Evolutionary conservation across 2,329 filamentous ascomycete species (phyloP).

Genomic region (Lachnellula arida): DNA sequence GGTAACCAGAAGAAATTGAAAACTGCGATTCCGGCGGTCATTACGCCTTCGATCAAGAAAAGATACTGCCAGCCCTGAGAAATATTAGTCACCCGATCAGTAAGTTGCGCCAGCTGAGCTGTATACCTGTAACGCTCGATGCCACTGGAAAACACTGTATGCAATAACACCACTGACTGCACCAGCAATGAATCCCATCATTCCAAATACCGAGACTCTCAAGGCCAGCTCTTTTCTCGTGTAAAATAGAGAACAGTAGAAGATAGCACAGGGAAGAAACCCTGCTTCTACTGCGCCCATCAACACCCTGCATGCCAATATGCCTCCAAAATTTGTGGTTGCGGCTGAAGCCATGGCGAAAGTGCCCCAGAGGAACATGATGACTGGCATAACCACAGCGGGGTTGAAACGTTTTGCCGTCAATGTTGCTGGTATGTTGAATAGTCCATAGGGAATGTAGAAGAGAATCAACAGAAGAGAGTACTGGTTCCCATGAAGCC

Average conservation of each 20-base stretch:
- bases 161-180: conserved; percentile 50
- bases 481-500: conserved; percentile 46
- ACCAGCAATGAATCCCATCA: conserved; percentile 28
- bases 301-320: conserved; percentile 22
- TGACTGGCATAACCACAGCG: conserved; percentile 26
- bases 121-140: too few species aligned
- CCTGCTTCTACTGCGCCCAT: conserved; percentile 28
- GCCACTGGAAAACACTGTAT: conserved; percentile 8
- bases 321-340: conserved; percentile 20
- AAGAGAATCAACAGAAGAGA: conserved; percentile 65
- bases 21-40: too few species aligned
- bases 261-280: conserved; percentile 26
- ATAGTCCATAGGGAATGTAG: conserved; percentile 67
- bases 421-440: conserved; percentile 40
- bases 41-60: too few species aligned
- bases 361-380: conserved; percentile 27
- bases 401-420: conserved; percentile 27
- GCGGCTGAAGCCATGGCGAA: conserved; percentile 24
- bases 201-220: conserved; percentile 4
- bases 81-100: too few species aligned
- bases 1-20: too few species aligned
- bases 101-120: too few species aligned
- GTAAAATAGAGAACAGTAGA: conserved; percentile 28
- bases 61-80: too few species aligned
- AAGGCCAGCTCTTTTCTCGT: conserved; percentile 18